Evolutionary conservation across 495 filamentous ascomycete species (phyloP), one percentile per base, ranked within the genome.

Genomic region (Neurospora sp.): DNA sequence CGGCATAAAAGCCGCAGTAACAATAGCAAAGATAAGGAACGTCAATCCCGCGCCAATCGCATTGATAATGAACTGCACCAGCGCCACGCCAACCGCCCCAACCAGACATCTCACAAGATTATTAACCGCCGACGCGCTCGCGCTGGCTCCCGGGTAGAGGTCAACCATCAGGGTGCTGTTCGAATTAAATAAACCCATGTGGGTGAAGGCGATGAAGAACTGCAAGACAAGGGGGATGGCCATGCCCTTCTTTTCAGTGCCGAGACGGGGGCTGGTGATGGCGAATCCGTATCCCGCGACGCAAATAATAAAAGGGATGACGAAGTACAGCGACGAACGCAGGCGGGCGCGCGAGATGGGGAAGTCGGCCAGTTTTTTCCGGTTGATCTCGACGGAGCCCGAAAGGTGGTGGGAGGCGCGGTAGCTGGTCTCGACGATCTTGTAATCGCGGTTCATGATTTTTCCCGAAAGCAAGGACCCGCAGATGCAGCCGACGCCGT

Each of bases 331-430:
- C 3, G 74, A 70, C 1, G 78, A 79, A 2, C 78, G 74, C 37
- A 91, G 79, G 8, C 90, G 83, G 2, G 90, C 89, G 42, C 84
- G 81, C 73, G 91, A 89, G 65, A 92, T 87, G 4, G 90, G 90
- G 70, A 91, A 91, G 27, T 85, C 77, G 1, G 79, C 74, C n/a
- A 91, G 76, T 69, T 89, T 87, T 35, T 85, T 82, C 1, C 82
- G 83, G 40, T 85, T 85, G 18, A 83, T 82, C 22, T 84, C 78
- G 9, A 87, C 77, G 0, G 82, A 80, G 18, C 88, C 74, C 4
- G 84, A 81, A 4, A 85, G 75, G 7, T 80, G 74, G 10, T 78
- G 75, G 6, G 87, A 83, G 40, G 80, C 81, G 16, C 81, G 82
- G 39, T 77, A 79, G 0, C 12, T 3, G 22, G 70, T 7, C 42